A percentile compares a stretch with the other conserved stretches of the same genome.
phyloP scores from a whole-genome alignment of 768 basidiomycete species.

The Lactifluus rugatus region DNA sequence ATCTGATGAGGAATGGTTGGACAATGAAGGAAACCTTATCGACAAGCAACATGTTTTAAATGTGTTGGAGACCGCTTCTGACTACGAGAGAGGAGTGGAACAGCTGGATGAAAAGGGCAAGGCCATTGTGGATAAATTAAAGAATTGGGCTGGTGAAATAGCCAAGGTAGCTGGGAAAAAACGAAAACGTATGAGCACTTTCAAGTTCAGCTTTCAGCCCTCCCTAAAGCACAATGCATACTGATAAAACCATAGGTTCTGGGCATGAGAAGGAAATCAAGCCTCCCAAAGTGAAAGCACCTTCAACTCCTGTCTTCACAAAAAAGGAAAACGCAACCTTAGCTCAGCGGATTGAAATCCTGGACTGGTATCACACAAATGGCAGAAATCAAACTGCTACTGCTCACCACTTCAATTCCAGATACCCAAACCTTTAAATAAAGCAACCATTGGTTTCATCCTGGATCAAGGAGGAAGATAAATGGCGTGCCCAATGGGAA shows the following conservation, averaged over 20 bases:
- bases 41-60: background rate
- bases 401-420: background rate
- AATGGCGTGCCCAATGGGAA: background rate
- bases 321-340: background rate
- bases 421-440: background rate
- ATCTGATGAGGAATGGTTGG: background rate
- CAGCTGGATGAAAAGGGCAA: background rate
- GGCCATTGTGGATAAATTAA: background rate
- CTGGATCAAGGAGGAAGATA: background rate
- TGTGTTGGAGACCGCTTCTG: background rate
- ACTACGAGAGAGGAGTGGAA: background rate
- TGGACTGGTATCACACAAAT: background rate
- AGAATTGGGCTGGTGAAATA: background rate
- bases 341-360: background rate
- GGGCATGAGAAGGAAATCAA: background rate
- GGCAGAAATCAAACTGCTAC: background rate
- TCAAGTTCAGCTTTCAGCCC: too few relatives aligned
- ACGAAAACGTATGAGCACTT: background rate
- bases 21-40: background rate
- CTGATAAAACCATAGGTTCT: background rate
- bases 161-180: background rate
- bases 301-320: too few relatives aligned
- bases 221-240: background rate
- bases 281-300: too few relatives aligned
- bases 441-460: background rate